Conservation (phyloP, 805 yeast genomes). For the Tetrapisispora arboricola region DNA sequence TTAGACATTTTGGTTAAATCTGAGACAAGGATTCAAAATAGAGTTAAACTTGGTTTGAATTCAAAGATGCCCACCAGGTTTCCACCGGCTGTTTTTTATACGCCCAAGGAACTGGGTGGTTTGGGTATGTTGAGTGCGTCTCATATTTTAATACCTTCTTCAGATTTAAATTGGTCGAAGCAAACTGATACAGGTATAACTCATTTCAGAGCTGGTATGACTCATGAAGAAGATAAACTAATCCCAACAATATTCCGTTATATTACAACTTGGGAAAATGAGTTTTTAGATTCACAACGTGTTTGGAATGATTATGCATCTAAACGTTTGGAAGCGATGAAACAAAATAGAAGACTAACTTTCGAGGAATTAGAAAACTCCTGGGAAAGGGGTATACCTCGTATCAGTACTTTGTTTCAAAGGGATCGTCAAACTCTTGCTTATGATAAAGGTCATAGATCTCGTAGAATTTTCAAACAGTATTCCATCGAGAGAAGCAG, state of each 20-base stretch:
- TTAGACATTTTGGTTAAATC: conserved; percentile 78
- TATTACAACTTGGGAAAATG: conserved; percentile 94
- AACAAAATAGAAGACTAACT: conserved; percentile 74
- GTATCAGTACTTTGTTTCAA: conserved; percentile 90
- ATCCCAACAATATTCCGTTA: conserved; percentile 93
- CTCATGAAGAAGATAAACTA: conserved; percentile 62
- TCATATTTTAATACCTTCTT: conserved; percentile 87
- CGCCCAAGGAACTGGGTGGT: conserved; percentile 96
- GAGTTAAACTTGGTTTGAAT: conserved; percentile 89
- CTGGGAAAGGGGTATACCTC: conserved; percentile 96
- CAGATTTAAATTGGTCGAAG: conserved; percentile 82
- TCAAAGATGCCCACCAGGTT: conserved; percentile 98
- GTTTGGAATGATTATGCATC: conserved; percentile 97
- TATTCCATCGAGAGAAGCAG: conserved; percentile 61
- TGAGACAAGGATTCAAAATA: conserved; percentile 86
- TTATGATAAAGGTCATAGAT: conserved; percentile 86
- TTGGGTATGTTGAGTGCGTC: conserved; percentile 96
- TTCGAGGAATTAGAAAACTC: conserved; percentile 88
- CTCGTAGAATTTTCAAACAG: conserved; percentile 68
- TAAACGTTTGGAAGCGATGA: conserved; percentile 76
- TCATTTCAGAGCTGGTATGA: conserved; percentile 90
- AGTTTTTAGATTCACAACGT: conserved; percentile 83
- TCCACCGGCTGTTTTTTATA: conserved; percentile 97
- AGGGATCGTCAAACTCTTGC: conserved; percentile 92
- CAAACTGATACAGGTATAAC: conserved; percentile 93